Base-by-base conservation (phyloP, 1,284 basidiomycete genomes). In the Rhodofomes roseus region DNA sequence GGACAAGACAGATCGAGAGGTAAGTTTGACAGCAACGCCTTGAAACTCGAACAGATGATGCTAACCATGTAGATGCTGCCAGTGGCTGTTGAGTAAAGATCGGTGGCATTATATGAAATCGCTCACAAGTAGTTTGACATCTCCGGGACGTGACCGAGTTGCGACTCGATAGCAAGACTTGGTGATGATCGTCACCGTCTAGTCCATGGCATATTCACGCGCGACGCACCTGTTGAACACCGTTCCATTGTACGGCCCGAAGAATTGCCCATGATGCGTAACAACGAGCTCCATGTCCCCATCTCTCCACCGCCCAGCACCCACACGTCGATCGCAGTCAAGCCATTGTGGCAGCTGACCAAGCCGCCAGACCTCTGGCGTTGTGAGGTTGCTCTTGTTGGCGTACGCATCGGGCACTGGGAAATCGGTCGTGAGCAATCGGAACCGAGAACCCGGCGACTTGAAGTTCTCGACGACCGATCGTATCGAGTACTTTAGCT, bases 151-250 rank as follows among this genome's bases (percentile, higher is more conserved):
- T 68, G 65, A 20, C 62, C 62, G 25, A 71, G 66, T 48, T 71
- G 70, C 12, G 68, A 64, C 54, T 71, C 70, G 20, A 71, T 71
- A 5, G 65, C 70, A 43, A 70, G 70, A 56, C 70, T 71, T 50
- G 8, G 23, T 12, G 25, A 8, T 14, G 20, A n/a, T n/a, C 7
- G 27, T 31, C 27, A 48, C 22, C 43, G 43, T 43, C 46, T 16
- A 22, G n/a, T 22, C 2, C 1, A 43, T 2, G 5, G 8, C 18
- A 29, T 9, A 2, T 7, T 1, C 3, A 14, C 8, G 20, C 1
- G 31, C 20, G 25, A 25, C 63, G 31, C 8, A 71, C 70, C 70
- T 71, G 56, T 69, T 70, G 62, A 70, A 71, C 11, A 53, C 68
- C n/a, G 66, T 68, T 14, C 61, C 60, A 25, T 60, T 62, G 57